These are phyloP conservation scores for Clavispora vitiphila DNA, from an alignment of 805 yeast genomes.

Conservation along the genomic window DNA sequence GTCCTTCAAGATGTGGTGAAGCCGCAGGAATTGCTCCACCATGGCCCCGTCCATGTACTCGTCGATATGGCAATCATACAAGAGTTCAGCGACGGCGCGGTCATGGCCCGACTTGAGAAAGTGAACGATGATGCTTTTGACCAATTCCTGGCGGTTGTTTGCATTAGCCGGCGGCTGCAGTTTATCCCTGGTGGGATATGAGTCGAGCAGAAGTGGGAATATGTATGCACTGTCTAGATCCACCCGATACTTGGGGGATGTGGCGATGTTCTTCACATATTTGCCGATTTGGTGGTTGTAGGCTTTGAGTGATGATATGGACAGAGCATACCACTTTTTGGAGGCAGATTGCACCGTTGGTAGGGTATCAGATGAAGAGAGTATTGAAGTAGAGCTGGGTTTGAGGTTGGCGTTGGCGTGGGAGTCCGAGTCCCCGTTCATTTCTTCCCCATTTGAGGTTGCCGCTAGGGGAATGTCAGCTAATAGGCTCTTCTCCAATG, in stretches of 20 bases:
- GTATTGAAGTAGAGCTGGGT: too few relatives aligned
- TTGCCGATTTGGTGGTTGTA: slow-evolving; percentile 32
- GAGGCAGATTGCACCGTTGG: slow-evolving; percentile 14
- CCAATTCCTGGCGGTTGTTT: slow-evolving; percentile 26
- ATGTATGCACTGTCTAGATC: slow-evolving; percentile 39
- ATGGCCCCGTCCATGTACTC: slow-evolving; percentile 19
- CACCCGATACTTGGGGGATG: slow-evolving; percentile 22
- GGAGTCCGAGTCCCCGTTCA: too few relatives aligned
- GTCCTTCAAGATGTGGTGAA: slow-evolving; percentile 32
- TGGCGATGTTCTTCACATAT: slow-evolving; percentile 29
- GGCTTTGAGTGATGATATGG: slow-evolving; percentile 28
- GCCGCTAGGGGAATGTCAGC: slow-evolving; percentile 9
- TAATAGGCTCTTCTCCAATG: slow-evolving; percentile 18
- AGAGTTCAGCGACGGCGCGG: slow-evolving; percentile 27
- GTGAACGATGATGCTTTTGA: slow-evolving; percentile 35
- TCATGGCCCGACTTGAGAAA: slow-evolving; percentile 37
- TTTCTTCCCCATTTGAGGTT: too few relatives aligned
- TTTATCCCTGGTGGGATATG: slow-evolving; percentile 15
- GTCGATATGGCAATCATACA: slow-evolving; percentile 18
- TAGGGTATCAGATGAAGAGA: background rate
- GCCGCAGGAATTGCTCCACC: slow-evolving; percentile 22
- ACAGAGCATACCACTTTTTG: slow-evolving; percentile 31
- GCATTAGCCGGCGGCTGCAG: background rate
- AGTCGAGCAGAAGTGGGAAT: slow-evolving; percentile 30
- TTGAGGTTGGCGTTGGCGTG: too few relatives aligned